Percentiles rank a stretch among this genome's conserved stretches.
phyloP scores from a whole-genome alignment of 2,329 filamentous ascomycete species.

The Colletotrichum lupini region DNA sequence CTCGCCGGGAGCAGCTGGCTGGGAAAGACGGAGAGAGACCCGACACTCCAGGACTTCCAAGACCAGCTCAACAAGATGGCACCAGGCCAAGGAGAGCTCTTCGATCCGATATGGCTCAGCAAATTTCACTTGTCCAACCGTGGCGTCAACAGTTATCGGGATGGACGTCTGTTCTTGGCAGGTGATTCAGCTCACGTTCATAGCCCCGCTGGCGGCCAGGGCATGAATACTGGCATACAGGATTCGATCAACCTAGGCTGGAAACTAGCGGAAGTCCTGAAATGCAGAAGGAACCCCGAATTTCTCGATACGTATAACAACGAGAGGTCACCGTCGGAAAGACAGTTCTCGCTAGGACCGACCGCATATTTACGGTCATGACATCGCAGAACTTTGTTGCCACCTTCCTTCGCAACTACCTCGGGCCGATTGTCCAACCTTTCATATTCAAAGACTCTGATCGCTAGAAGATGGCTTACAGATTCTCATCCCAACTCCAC shows the following conservation, averaged over 20 bases:
- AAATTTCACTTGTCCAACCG: slow-evolving; percentile 58
- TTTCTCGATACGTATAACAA: slow-evolving; percentile 59
- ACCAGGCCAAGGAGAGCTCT: slow-evolving; percentile 41
- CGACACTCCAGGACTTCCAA: slow-evolving; percentile 34
- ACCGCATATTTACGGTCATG: slow-evolving; percentile 51
- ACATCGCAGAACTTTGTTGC: slow-evolving; percentile 48
- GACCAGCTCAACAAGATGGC: slow-evolving; percentile 42
- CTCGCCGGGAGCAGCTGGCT: slow-evolving; percentile 39
- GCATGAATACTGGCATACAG: slow-evolving; percentile 50
- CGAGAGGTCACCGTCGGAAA: slow-evolving; percentile 60
- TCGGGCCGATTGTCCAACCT: slow-evolving; percentile 53
- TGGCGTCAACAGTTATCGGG: slow-evolving; percentile 53
- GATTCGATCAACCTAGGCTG: slow-evolving; percentile 48
- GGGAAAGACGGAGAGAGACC: neutral
- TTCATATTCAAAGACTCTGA: slow-evolving; percentile 41
- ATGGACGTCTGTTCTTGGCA: slow-evolving; percentile 39
- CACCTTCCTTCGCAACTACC: slow-evolving; percentile 49
- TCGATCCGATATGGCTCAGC: slow-evolving; percentile 52
- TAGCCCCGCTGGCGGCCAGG: slow-evolving; percentile 49
- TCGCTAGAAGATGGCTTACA: slow-evolving; percentile 42
- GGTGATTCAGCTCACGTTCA: slow-evolving; percentile 52
- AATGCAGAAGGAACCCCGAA: slow-evolving; percentile 38
- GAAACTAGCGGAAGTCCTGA: slow-evolving; percentile 43
- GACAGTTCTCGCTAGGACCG: slow-evolving; percentile 53
- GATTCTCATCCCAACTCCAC: slow-evolving; percentile 53